phyloP scores from a whole-genome alignment of 2,329 filamentous ascomycete genomes.

The Myotisia sp. region DNA sequence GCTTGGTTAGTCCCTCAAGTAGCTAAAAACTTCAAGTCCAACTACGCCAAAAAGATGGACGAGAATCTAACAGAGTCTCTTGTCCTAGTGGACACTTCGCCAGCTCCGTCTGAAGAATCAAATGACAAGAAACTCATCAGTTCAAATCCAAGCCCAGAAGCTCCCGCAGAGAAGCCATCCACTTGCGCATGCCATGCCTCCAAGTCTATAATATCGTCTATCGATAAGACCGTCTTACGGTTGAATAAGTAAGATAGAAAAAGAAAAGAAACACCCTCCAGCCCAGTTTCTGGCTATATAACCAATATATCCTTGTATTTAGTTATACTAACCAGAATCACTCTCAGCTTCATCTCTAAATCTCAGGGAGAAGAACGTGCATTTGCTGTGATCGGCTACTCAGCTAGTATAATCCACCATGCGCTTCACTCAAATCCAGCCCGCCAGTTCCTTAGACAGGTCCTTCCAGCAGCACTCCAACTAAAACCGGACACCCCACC shows the following conservation, averaged over 20 bases:
- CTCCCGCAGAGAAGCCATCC: background rate
- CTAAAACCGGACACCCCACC: conserved; percentile 21
- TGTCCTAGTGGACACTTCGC: conserved; percentile 2
- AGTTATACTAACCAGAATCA: background rate
- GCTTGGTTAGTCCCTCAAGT: too few relatives aligned
- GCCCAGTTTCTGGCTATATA: background rate
- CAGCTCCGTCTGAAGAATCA: too few relatives aligned
- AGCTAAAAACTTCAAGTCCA: too few relatives aligned
- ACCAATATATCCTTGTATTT: conserved; percentile 10
- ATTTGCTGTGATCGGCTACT: conserved; percentile 56
- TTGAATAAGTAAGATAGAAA: background rate
- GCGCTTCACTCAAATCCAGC: conserved; percentile 42
- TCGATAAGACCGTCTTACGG: background rate
- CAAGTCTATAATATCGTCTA: too few relatives aligned
- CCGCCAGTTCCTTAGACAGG: conserved; percentile 26
- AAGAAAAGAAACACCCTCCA: background rate
- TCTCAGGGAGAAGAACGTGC: conserved; percentile 55
- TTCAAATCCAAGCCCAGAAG: too few relatives aligned
- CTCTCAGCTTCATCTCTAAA: conserved; percentile 50
- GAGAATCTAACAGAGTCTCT: conserved; percentile 1
- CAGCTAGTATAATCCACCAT: conserved; percentile 46
- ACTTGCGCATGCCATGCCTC: too few relatives aligned
- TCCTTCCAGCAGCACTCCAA: conserved; percentile 21
- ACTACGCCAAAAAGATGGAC: conserved; percentile 1
- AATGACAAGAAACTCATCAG: too few relatives aligned